Percentiles rank a stretch among this genome's conserved stretches.
Conservation (phyloP, 257 asterid species). For the Penstemon barbatus region DNA sequence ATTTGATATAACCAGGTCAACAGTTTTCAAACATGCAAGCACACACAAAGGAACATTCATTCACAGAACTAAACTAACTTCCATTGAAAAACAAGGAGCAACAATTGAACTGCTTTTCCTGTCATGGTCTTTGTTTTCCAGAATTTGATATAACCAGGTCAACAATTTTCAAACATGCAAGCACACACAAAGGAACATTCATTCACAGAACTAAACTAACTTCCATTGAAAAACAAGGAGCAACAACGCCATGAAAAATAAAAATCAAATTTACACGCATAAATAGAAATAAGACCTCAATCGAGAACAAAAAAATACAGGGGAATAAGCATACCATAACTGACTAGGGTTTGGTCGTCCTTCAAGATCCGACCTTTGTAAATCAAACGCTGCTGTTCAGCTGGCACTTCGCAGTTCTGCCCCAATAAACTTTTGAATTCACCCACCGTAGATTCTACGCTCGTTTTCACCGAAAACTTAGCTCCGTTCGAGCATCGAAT, state of each 20-base stretch:
- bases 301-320: background rate
- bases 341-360: slow-evolving; percentile 56
- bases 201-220: background rate
- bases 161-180: background rate
- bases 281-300: background rate
- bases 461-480: slow-evolving; percentile 54
- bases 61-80: background rate
- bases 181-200: slow-evolving; percentile 17
- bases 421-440: slow-evolving; percentile 58
- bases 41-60: slow-evolving; percentile 11
- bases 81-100: too few relatives aligned
- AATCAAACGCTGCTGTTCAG: slow-evolving; percentile 61
- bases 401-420: slow-evolving; percentile 52
- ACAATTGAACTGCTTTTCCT: too few relatives aligned
- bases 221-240: background rate
- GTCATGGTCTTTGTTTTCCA: too few relatives aligned
- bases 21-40: slow-evolving; percentile 1
- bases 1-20: slow-evolving; percentile 8
- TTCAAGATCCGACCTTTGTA: slow-evolving; percentile 66
- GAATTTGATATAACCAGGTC: slow-evolving; percentile 5
- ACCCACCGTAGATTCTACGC: slow-evolving; percentile 51
- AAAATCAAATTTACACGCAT: background rate
- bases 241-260: background rate
- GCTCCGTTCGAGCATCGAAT: slow-evolving; percentile 66
- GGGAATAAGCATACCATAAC: slow-evolving; percentile 42